These are phyloP conservation scores for Peronospora destructor DNA, from an alignment of 352 stramenopile species.

Conservation along the genomic window DNA sequence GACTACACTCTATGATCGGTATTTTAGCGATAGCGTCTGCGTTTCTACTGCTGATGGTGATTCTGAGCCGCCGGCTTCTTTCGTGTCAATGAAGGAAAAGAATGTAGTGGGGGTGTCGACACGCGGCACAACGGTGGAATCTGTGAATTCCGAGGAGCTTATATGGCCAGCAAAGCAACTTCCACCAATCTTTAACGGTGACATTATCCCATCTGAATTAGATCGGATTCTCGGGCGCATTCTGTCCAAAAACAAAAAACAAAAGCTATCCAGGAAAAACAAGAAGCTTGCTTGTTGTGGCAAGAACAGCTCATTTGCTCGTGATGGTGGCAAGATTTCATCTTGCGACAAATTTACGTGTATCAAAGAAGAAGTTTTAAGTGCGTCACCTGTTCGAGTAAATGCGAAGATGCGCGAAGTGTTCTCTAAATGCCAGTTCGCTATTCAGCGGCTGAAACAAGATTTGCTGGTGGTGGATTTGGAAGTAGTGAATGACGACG, in stretches of 20 bases:
- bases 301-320: constrained; percentile 41
- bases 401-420: constrained; percentile 64
- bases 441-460: constrained; percentile 64
- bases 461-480: constrained; percentile 80
- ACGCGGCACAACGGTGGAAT: constrained; percentile 45
- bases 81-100: constrained; percentile 31
- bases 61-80: constrained; percentile 9
- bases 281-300: constrained; percentile 23
- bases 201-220: constrained; percentile 71
- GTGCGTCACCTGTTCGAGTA: constrained; percentile 22
- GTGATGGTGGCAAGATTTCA: constrained; percentile 38
- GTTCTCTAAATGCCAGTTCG: constrained; percentile 51
- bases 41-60: constrained; percentile 1
- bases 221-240: constrained; percentile 69
- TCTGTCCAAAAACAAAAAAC: constrained; percentile 53
- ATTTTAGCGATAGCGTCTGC: constrained; percentile 36
- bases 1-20: constrained; percentile 66
- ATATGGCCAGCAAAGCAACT: constrained; percentile 51
- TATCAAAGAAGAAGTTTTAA: constrained; percentile 43
- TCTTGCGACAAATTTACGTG: constrained; percentile 27
- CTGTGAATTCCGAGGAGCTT: constrained; percentile 88
- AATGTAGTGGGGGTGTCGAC: constrained; percentile 34
- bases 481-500: constrained; percentile 11
- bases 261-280: constrained; percentile 33
- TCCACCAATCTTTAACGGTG: constrained; percentile 75